Evolutionary conservation across 441 rosid species (phyloP).

Genomic region (Cnidoscolus chayamansa): DNA sequence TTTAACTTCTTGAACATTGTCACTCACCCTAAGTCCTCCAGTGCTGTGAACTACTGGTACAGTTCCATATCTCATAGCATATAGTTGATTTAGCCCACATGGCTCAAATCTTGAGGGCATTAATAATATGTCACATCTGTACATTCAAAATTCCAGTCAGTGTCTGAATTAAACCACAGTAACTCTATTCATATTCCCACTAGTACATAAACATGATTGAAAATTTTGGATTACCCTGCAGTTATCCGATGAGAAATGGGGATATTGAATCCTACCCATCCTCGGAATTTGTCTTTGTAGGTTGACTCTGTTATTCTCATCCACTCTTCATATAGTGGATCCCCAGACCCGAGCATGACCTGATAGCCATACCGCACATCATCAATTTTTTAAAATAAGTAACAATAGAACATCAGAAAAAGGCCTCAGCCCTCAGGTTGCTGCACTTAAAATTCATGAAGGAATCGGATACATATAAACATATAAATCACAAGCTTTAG

Average conservation of each 20-base stretch:
- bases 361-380: conserved; percentile 26
- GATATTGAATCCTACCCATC: conserved; percentile 94
- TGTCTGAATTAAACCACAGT: conserved; percentile 5
- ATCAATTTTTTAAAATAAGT: conserved; percentile 16
- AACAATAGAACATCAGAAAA: background rate
- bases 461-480: background rate
- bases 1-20: conserved; percentile 1
- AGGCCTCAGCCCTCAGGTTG: conserved; percentile 2
- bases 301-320: conserved; percentile 72
- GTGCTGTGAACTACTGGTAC: conserved; percentile 90
- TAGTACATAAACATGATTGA: background rate
- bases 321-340: conserved; percentile 69
- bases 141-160: conserved; percentile 28
- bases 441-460: background rate
- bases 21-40: conserved; percentile 89
- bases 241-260: conserved; percentile 90
- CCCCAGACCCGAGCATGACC: conserved; percentile 97
- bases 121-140: conserved; percentile 87
- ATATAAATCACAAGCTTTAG: background rate
- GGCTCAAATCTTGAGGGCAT: conserved; percentile 99
- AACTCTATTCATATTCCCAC: conserved; percentile 11
- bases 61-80: conserved; percentile 94
- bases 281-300: conserved; percentile 74
- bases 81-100: conserved; percentile 89
- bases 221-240: conserved; percentile 62